Percentiles rank a stretch among this genome's conserved stretches.
phyloP scores from a whole-genome alignment of 1,284 basidiomycete species.

The Ganoderma meredithae region DNA sequence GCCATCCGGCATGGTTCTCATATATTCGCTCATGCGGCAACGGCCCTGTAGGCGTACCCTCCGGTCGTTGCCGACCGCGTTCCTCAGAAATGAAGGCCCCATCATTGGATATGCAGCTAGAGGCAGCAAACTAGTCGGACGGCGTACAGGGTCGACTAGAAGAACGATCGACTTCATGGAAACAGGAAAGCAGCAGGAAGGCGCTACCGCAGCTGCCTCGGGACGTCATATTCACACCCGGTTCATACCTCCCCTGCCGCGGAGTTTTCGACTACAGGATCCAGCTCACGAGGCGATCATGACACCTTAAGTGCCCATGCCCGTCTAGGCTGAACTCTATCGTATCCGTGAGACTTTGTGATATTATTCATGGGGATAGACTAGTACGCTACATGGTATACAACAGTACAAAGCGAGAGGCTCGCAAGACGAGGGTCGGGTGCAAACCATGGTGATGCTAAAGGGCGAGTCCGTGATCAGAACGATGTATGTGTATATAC shows the following conservation, averaged over 20 bases:
- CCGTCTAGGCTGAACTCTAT: background rate
- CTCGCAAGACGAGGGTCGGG: background rate
- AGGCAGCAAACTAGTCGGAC: background rate
- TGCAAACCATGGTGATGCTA: conserved; percentile 14
- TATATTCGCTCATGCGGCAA: background rate
- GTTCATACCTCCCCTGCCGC: background rate
- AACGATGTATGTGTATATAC: background rate
- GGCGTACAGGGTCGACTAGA: background rate
- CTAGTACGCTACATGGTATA: conserved; percentile 31
- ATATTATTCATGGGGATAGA: background rate
- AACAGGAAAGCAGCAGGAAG: background rate
- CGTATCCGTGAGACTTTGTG: background rate
- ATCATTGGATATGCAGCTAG: background rate
- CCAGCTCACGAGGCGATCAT: background rate
- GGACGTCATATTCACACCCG: conserved; percentile 9
- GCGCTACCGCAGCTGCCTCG: background rate
- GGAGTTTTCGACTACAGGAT: conserved; percentile 3
- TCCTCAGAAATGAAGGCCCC: conserved; percentile 1
- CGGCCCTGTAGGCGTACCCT: background rate
- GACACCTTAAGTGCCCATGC: background rate
- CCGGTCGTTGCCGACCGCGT: background rate
- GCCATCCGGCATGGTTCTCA: background rate
- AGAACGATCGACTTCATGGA: background rate
- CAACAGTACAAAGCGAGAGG: conserved; percentile 26
- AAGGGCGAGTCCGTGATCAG: conserved; percentile 5